These are phyloP conservation scores for Coffea humblotiana DNA, from an alignment of 305 asterid species.

Conservation along the genomic window DNA sequence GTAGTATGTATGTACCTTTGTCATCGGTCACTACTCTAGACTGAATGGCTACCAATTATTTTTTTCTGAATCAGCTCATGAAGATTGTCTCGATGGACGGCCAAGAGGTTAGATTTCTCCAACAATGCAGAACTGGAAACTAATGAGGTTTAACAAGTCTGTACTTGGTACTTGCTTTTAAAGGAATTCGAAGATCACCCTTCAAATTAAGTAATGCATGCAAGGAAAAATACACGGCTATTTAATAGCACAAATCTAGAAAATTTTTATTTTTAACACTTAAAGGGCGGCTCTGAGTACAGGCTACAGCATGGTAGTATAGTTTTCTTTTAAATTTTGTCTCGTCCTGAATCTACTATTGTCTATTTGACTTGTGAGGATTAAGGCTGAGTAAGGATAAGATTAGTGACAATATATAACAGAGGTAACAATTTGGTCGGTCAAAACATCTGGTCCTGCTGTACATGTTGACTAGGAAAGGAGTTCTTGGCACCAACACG, in stretches of 20 bases:
- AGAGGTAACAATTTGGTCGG: neutral
- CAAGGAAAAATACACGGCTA: neutral
- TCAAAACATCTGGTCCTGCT: neutral
- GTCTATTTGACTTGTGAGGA: slow-evolving; percentile 1
- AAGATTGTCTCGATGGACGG: neutral
- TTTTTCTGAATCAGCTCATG: neutral
- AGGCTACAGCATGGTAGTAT: neutral
- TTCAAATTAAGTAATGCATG: slow-evolving; percentile 4
- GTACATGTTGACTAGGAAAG: neutral
- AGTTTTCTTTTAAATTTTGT: slow-evolving; percentile 6
- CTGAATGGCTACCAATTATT: neutral
- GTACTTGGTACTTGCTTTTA: slow-evolving; percentile 2
- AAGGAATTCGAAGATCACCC: slow-evolving; percentile 6
- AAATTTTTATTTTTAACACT: slow-evolving; percentile 8
- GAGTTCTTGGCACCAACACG: neutral
- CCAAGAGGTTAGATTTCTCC: neutral
- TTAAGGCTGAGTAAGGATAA: neutral
- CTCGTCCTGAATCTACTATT: slow-evolving; percentile 3
- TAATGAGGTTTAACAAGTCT: neutral
- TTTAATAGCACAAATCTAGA: neutral
- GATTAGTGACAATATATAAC: neutral
- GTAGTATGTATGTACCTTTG: neutral
- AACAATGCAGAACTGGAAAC: neutral
- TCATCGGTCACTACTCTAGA: neutral
- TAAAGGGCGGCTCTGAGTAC: slow-evolving; percentile 27